Evolutionary conservation across 129 eudicot genomes (phyloP).

Genomic region (Ambrosia trifida): DNA sequence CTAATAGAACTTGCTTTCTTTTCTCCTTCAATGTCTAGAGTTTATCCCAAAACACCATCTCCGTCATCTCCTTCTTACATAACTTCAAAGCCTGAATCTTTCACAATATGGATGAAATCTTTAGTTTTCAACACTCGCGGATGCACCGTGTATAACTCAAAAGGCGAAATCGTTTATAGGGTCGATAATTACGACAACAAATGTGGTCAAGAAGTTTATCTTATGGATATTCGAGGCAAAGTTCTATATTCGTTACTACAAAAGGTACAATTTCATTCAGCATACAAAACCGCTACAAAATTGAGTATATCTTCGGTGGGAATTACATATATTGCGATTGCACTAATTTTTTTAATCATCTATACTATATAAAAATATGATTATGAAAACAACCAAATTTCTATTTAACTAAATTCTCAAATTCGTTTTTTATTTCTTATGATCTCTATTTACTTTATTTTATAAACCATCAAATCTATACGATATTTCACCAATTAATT

Average conservation of each 20-base stretch:
- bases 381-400: too few species aligned
- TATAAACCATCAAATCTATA: too few species aligned
- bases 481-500: too few species aligned
- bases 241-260: constrained; percentile 52
- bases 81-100: constrained; percentile 43
- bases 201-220: constrained; percentile 44
- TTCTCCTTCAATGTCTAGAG: constrained; percentile 49
- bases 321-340: background rate
- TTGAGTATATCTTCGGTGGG: too few species aligned
- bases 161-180: constrained; percentile 53
- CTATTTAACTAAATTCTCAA: too few species aligned
- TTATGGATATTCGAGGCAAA: constrained; percentile 62
- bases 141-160: constrained; percentile 60
- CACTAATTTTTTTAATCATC: background rate
- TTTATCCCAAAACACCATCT: constrained; percentile 44
- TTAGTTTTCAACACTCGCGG: constrained; percentile 65
- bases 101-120: constrained; percentile 79
- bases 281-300: too few species aligned
- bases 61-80: constrained; percentile 25
- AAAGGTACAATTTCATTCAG: constrained; percentile 43
- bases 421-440: too few species aligned
- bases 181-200: constrained; percentile 64
- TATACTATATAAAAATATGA: too few species aligned
- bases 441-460: too few species aligned
- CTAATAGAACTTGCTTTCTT: constrained; percentile 22